Percentiles rank a stretch among this genome's conserved stretches.
Conservation (phyloP, 495 filamentous ascomycete species). For the Penicillium macrosclerotiorum region DNA sequence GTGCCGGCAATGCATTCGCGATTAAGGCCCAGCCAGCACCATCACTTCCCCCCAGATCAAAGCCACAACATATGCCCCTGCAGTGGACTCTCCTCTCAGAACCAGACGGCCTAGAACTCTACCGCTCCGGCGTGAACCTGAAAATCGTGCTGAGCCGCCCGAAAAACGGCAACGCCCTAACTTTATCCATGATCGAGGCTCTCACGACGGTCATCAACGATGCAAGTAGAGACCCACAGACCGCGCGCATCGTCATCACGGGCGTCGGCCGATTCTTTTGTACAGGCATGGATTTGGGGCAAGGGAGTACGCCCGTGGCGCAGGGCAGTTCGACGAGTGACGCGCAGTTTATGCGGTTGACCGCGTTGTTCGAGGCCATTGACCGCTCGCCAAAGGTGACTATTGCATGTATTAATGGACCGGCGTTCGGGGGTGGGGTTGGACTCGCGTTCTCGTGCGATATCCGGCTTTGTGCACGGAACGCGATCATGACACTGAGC, state of each 20-base stretch:
- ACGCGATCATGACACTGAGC: slow-evolving; percentile 28
- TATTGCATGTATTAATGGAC: slow-evolving; percentile 35
- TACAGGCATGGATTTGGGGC: slow-evolving; percentile 39
- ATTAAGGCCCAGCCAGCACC: slow-evolving; percentile 7
- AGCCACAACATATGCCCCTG: not conserved
- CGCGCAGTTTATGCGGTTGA: slow-evolving; percentile 21
- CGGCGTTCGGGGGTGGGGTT: slow-evolving; percentile 39
- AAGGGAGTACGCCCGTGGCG: slow-evolving; percentile 16
- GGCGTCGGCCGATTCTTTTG: slow-evolving; percentile 40
- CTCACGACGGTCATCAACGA: slow-evolving; percentile 20
- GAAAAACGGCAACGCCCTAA: slow-evolving; percentile 37
- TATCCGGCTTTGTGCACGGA: slow-evolving; percentile 20
- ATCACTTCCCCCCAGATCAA: not conserved
- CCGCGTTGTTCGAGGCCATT: slow-evolving; percentile 27
- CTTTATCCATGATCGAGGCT: slow-evolving; percentile 25
- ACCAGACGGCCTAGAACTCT: slow-evolving; percentile 13
- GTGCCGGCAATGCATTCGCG: slow-evolving; percentile 30
- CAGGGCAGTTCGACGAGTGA: slow-evolving; percentile 13
- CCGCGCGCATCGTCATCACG: slow-evolving; percentile 32
- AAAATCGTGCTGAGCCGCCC: slow-evolving; percentile 32
- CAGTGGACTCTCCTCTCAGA: slow-evolving; percentile 14
- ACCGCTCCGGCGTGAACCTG: slow-evolving; percentile 26
- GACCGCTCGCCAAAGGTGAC: slow-evolving; percentile 36
- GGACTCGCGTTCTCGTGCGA: slow-evolving; percentile 39
- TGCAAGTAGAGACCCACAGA: slow-evolving; percentile 15